Evolutionary conservation across 352 stramenopile genomes (phyloP).

Genomic region (Globisporangium nodosum): DNA sequence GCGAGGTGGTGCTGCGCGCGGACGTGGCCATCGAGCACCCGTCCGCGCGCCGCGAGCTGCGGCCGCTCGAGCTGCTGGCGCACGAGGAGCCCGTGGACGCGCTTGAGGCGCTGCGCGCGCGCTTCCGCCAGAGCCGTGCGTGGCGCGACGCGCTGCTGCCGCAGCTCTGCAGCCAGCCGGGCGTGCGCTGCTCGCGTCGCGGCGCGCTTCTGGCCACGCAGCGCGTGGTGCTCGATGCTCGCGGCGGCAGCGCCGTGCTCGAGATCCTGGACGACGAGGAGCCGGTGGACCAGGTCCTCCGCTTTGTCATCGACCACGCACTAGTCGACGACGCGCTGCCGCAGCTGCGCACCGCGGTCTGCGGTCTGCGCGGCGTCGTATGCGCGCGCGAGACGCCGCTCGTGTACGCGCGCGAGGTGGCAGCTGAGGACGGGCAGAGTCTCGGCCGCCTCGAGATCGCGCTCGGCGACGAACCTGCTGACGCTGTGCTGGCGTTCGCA

Average conservation of each 20-base stretch:
- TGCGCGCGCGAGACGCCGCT: conserved; percentile 39
- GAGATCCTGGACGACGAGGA: conserved; percentile 65
- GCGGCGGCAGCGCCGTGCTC: conserved; percentile 29
- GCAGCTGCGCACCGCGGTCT: conserved; percentile 40
- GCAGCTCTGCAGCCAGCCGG: conserved; percentile 32
- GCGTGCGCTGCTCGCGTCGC: conserved; percentile 33
- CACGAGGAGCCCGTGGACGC: conserved; percentile 47
- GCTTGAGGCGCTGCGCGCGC: conserved; percentile 40
- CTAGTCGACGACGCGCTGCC: conserved; percentile 24
- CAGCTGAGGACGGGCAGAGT: conserved; percentile 16
- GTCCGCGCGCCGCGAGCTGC: conserved; percentile 11
- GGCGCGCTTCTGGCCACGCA: conserved; percentile 41
- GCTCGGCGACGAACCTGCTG: conserved; percentile 41
- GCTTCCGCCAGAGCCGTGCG: conserved; percentile 22
- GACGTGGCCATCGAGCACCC: conserved; percentile 12
- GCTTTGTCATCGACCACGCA: conserved; percentile 50
- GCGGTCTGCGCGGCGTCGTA: conserved; percentile 12
- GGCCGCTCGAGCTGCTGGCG: conserved; percentile 25
- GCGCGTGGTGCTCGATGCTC: conserved; percentile 17
- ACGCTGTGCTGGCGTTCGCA: conserved; percentile 46
- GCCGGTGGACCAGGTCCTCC: conserved; percentile 65
- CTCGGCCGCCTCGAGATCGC: conserved; percentile 48
- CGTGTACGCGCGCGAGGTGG: conserved; percentile 49
- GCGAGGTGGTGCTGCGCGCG: conserved; percentile 9
- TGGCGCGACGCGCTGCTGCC: conserved; percentile 38